These are phyloP conservation scores for Lentinus brumalis DNA, from an alignment of 768 basidiomycete genomes.

Conservation along the genomic window DNA sequence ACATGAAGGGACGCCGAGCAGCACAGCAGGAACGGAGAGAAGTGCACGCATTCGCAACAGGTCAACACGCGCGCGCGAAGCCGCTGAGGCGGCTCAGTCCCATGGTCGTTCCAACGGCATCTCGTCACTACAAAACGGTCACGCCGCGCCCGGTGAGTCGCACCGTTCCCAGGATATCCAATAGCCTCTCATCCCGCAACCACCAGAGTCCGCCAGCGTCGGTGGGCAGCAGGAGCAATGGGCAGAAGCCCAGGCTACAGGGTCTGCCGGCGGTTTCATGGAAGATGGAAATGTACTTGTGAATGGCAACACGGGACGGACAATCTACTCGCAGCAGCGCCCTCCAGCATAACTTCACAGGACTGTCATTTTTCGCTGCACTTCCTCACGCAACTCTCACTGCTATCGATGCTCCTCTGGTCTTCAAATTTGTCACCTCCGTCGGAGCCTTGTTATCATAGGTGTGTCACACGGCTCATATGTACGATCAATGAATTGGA, in stretches of 20 bases:
- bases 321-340: constrained; percentile 30
- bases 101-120: constrained; percentile 4
- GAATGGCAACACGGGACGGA: constrained; percentile 29
- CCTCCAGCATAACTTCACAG: constrained; percentile 10
- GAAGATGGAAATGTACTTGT: constrained; percentile 17
- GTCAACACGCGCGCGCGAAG: constrained; percentile 17
- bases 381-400: not conserved
- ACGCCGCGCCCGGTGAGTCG: constrained; percentile 5
- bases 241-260: constrained; percentile 17
- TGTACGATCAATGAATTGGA: not conserved
- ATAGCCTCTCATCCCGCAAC: not conserved
- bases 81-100: constrained; percentile 6
- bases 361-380: too few relatives aligned
- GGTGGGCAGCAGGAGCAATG: not conserved
- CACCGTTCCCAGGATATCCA: not conserved
- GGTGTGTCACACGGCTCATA: not conserved
- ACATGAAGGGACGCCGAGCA: constrained; percentile 8
- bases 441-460: not conserved
- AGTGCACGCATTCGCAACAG: constrained; percentile 17
- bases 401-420: not conserved
- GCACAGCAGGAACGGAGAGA: constrained; percentile 6
- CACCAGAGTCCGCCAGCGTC: not conserved
- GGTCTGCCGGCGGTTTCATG: constrained; percentile 24
- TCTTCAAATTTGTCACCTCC: too few relatives aligned
- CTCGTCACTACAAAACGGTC: not conserved